A percentile compares a stretch with the other conserved stretches of the same genome.
Evolutionary conservation across 2,329 filamentous ascomycete species (phyloP).

Genomic region (Arthroderma sp.): DNA sequence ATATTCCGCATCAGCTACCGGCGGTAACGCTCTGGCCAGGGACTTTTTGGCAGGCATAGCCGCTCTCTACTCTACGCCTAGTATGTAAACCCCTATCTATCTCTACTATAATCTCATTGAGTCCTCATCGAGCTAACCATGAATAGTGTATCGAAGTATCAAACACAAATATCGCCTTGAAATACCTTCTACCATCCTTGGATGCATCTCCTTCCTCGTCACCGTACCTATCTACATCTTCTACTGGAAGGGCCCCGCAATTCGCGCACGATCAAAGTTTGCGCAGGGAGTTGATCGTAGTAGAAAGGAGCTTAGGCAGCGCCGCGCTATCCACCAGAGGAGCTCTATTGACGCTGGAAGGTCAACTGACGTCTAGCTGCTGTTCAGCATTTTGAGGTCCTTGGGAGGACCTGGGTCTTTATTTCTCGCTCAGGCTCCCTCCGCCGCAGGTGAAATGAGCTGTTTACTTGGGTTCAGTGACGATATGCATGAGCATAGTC

Average conservation of each 20-base stretch:
- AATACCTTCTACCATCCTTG: slow-evolving; percentile 49
- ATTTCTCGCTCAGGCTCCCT: not conserved
- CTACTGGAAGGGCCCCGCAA: slow-evolving; percentile 49
- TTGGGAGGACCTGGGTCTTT: not conserved
- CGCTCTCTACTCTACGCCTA: slow-evolving; percentile 46
- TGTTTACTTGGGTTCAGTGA: not conserved
- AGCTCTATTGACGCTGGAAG: slow-evolving; percentile 6
- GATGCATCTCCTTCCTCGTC: slow-evolving; percentile 47
- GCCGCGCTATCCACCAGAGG: slow-evolving; percentile 7
- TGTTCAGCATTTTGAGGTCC: not conserved
- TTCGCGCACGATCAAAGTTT: slow-evolving; percentile 50
- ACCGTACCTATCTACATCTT: slow-evolving; percentile 53
- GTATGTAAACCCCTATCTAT: slow-evolving; percentile 20
- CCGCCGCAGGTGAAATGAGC: not conserved
- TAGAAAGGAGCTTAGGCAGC: slow-evolving; percentile 16
- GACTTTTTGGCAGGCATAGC: slow-evolving; percentile 52
- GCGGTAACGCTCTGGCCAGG: slow-evolving; percentile 52
- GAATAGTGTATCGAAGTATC: slow-evolving; percentile 38
- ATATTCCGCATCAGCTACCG: slow-evolving; percentile 53
- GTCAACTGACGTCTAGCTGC: not conserved
- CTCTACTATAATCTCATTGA: too few relatives aligned
- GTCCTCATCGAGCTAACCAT: not conserved
- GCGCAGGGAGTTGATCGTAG: slow-evolving; percentile 47
- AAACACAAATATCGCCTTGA: slow-evolving; percentile 40
- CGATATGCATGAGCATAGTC: slow-evolving; percentile 9